Conservation (phyloP, 768 basidiomycete species). For the Daedalea quercina region DNA sequence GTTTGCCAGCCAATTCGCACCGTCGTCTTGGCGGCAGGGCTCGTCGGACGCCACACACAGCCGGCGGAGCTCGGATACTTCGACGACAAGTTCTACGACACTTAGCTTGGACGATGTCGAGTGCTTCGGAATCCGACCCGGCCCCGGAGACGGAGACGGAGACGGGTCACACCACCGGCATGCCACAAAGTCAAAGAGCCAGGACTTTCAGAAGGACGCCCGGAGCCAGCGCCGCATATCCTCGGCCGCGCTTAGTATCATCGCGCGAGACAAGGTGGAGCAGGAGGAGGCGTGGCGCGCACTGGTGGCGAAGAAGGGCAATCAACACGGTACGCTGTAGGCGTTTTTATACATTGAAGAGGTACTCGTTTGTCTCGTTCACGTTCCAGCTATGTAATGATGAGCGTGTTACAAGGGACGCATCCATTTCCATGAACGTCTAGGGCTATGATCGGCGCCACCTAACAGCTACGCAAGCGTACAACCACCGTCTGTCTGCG, state of each 20-base stretch:
- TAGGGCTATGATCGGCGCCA: no score
- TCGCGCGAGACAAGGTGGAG: not conserved
- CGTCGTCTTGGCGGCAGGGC: not conserved
- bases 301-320: not conserved
- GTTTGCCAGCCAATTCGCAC: not conserved
- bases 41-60: not conserved
- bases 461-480: no score
- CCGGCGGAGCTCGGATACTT: not conserved
- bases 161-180: not conserved
- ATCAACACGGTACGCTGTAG: not conserved
- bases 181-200: no score
- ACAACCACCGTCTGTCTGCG: no score
- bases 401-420: no score
- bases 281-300: not conserved
- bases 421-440: no score
- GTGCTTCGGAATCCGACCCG: not conserved
- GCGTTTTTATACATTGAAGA: no score
- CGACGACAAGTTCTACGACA: not conserved
- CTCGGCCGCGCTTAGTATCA: not conserved
- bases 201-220: no score
- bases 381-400: no score
- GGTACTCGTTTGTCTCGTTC: no score
- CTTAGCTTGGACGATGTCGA: not conserved
- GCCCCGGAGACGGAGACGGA: not conserved
- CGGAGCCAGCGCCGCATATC: not conserved